These are phyloP conservation scores for Leishmania gerbilli DNA, from an alignment of 208 protist species.

Conservation along the genomic window DNA sequence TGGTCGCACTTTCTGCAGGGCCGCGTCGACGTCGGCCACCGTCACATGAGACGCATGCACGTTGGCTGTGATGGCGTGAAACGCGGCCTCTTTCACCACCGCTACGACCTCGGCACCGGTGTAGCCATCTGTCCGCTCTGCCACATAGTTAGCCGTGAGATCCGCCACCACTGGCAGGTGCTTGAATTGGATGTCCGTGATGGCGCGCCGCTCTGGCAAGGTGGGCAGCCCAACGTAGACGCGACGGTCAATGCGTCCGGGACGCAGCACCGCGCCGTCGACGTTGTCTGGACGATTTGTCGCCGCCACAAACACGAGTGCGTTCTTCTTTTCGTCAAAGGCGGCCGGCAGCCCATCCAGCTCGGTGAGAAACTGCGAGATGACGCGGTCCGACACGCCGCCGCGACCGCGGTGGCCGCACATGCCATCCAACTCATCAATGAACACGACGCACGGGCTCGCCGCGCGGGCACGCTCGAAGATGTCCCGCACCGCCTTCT, in stretches of 20 bases:
- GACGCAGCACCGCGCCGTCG: slow-evolving; percentile 91
- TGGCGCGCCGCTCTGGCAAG: slow-evolving; percentile 68
- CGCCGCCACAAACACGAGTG: slow-evolving; percentile 95
- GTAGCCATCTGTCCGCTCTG: slow-evolving; percentile 77
- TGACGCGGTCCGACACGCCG: slow-evolving; percentile 96
- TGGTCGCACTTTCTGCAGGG: slow-evolving; percentile 59
- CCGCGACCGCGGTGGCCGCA: slow-evolving; percentile 92
- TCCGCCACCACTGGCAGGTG: slow-evolving; percentile 56
- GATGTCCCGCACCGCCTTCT: slow-evolving; percentile 99
- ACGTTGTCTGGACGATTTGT: slow-evolving; percentile 93
- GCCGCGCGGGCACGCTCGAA: slow-evolving; percentile 79
- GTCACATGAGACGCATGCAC: slow-evolving; percentile 41
- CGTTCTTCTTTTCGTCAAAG: slow-evolving; percentile 43
- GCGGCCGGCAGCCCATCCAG: slow-evolving; percentile 87
- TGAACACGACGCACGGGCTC: slow-evolving; percentile 95
- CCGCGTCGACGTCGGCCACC: slow-evolving; percentile 53
- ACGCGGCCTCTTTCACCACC: slow-evolving; percentile 91
- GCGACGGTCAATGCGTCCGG: slow-evolving; percentile 91
- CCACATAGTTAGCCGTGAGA: slow-evolving; percentile 61
- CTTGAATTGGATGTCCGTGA: slow-evolving; percentile 82
- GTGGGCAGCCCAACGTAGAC: slow-evolving; percentile 94
- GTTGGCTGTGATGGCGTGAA: slow-evolving; percentile 80
- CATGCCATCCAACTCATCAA: slow-evolving; percentile 99
- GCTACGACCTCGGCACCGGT: slow-evolving; percentile 94
- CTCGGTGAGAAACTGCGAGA: slow-evolving; percentile 97